Evolutionary conservation across 2,329 filamentous ascomycete species (phyloP), one percentile per base, ranked within the genome.

Genomic region (Cadophora luteo-olivacea): DNA sequence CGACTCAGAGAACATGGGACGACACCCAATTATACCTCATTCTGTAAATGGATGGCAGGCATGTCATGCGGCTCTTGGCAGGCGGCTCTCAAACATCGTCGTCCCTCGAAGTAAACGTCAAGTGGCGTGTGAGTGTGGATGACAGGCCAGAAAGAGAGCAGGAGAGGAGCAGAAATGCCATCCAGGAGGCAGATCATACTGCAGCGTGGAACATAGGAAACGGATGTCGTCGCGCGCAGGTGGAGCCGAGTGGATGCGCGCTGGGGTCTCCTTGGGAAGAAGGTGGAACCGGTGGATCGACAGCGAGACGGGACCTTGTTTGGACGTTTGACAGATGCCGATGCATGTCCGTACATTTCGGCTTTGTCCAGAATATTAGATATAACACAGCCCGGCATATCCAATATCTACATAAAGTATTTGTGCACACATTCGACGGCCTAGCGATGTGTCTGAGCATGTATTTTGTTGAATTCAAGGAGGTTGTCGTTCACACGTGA

Each of bases 201-300:
- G 58, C 22, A 29, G 24, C 45, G 24, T 32, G 58, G 45, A n/a
- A n/a, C n/a, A n/a, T n/a, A n/a, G n/a, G n/a, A n/a, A 61, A 61
- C 58, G 41, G 41, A 22, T 61, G 58, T 22, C 25, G 58, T 61
- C 45, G 58, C 58, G 45, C 12, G 58, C 58, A 49, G 29, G 58
- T 61, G 58, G 58, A 49, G 38, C 25, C 45, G 58, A 48, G 38
- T 61, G 38, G 58, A 61, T 61, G 24, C 36, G 38, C 25, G 58
- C 58, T 49, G 38, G 38, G 38, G 7, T 6, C 7, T 16, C 12
- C 36, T 61, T 4, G 57, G 14, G 22, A 16, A 41, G 58, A 49
- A 61, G 45, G 58, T 61, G 58, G 25, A 49, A 19, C 58, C 38
- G 58, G 58, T 61, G 58, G 58, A 61, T 61, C 58, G 58, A 61